phyloP scores from a whole-genome alignment of 106 monocot genomes.

The Allium cepa region DNA sequence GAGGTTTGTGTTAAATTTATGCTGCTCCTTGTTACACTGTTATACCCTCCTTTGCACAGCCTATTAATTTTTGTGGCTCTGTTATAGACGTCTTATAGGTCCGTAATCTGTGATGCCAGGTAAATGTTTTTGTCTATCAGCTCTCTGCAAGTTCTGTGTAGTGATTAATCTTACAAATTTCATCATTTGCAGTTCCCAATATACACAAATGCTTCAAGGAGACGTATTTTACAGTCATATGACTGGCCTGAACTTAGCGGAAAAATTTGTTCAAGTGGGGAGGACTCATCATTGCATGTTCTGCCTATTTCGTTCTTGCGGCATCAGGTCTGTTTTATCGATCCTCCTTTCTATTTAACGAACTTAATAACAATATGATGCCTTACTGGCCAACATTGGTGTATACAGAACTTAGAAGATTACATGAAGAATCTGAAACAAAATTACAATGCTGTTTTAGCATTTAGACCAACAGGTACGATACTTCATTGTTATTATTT shows the following conservation, averaged over 20 bases:
- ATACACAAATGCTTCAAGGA: slow-evolving; percentile 52
- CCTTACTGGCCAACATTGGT: background rate
- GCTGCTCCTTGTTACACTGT: too few species aligned
- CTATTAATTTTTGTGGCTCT: too few species aligned
- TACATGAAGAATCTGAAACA: slow-evolving; percentile 40
- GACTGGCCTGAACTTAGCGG: slow-evolving; percentile 50
- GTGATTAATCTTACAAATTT: background rate
- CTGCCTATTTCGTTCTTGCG: slow-evolving; percentile 43
- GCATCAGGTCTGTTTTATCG: slow-evolving; percentile 37
- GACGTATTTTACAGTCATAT: slow-evolving; percentile 53
- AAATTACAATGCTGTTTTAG: slow-evolving; percentile 42
- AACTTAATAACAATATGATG: background rate
- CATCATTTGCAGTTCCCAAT: slow-evolving; percentile 43
- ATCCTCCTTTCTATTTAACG: background rate
- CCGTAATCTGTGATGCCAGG: too few species aligned
- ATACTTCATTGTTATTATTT: background rate
- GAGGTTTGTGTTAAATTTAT: too few species aligned
- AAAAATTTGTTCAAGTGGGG: slow-evolving; percentile 34
- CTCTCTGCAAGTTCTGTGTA: background rate
- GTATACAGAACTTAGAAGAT: slow-evolving; percentile 34
- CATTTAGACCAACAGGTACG: slow-evolving; percentile 72
- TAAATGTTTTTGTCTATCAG: too few species aligned
- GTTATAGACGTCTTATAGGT: too few species aligned
- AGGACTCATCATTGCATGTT: slow-evolving; percentile 46
- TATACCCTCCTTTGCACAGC: too few species aligned